Evolutionary conservation across 495 filamentous ascomycete genomes (phyloP), one percentile per base, ranked within the genome.

Genomic region (Talaromyces thailandensis): DNA sequence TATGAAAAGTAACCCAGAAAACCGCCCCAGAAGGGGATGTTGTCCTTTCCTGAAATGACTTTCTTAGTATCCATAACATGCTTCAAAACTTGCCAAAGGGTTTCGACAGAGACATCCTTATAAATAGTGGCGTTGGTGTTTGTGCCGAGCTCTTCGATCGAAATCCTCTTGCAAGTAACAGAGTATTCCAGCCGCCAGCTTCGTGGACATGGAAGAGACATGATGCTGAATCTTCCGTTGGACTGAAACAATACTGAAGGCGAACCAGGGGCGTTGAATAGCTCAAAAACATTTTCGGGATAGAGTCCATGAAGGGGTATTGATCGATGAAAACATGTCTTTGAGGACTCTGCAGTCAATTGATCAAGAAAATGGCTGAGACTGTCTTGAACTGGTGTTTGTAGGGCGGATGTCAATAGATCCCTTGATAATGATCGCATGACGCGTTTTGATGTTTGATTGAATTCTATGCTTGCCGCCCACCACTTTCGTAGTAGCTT

Each of bases 1-100:
- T 97, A 97, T 1, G 90, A 91, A 52, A 92, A 88, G 68, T 88
- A 96, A 0, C 94, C 94, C 72, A 97, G 83, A 56, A 97, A 86
- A 0, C 93, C 93, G 50, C 93, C 93, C 76, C 91, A 87, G 68
- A 98, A 98, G 2, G 79, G 93, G 45, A 75, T 72, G 35, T 71
- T 69, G 0, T 65, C 64, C 45, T 73, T 68, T 2, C 76, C 81
- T 24, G 76, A 70, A 4, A 63, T 71, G 23, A 81, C 76, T 59
- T 71, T 78, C 50, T 75, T 78, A 61, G 75, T 70, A 45, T 83
- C 74, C 75, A 88, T 85, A 62, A 88, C 83, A 62, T 75, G 72
- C 24, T 70, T 73, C 11, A 80, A 67, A 23, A 66, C 66, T 65
- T 79, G 71, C 78, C 78, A 81, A 11, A 80, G 64, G 35, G 74